phyloP scores from a whole-genome alignment of 371 early-diverging fungal genomes.

The Cladochytrium tenue region DNA sequence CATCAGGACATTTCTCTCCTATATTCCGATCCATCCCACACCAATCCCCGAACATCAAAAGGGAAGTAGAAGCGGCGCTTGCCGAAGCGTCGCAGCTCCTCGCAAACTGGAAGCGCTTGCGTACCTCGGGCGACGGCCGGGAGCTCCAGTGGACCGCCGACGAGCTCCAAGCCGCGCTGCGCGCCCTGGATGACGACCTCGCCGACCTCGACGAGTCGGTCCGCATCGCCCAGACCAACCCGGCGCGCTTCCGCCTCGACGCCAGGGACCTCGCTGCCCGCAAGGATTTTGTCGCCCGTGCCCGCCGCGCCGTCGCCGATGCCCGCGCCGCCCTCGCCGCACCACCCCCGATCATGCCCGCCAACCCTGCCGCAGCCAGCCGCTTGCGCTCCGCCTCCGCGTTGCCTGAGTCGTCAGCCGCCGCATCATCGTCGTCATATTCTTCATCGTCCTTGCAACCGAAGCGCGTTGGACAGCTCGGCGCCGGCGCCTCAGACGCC shows the following conservation, averaged over 20 bases:
- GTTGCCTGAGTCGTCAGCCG: background rate
- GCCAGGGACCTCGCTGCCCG: conserved; percentile 32
- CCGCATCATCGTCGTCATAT: background rate
- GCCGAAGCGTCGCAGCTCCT: conserved; percentile 14
- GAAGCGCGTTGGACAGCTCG: too few species aligned
- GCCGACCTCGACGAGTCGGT: conserved; percentile 44
- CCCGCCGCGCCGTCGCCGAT: conserved; percentile 20
- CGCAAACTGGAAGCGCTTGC: conserved; percentile 3
- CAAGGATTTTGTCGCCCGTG: conserved; percentile 34
- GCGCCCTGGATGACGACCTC: conserved; percentile 35
- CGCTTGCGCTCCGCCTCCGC: background rate
- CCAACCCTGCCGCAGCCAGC: background rate
- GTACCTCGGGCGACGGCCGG: background rate
- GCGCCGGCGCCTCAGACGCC: background rate
- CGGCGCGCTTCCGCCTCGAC: conserved; percentile 36
- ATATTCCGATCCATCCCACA: background rate
- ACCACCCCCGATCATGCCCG: conserved; percentile 1
- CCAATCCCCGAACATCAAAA: background rate
- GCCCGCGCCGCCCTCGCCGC: background rate
- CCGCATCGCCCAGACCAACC: conserved; percentile 39
- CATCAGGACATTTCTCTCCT: background rate
- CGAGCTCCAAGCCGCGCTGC: conserved; percentile 18
- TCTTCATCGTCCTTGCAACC: background rate
- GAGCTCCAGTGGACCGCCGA: conserved; percentile 20
- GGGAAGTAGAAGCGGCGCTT: conserved; percentile 29